Percentiles rank a stretch among this genome's conserved stretches.
Evolutionary conservation across 2,329 filamentous ascomycete genomes (phyloP).

Genomic region (Mycosphaerelloides madeirae): DNA sequence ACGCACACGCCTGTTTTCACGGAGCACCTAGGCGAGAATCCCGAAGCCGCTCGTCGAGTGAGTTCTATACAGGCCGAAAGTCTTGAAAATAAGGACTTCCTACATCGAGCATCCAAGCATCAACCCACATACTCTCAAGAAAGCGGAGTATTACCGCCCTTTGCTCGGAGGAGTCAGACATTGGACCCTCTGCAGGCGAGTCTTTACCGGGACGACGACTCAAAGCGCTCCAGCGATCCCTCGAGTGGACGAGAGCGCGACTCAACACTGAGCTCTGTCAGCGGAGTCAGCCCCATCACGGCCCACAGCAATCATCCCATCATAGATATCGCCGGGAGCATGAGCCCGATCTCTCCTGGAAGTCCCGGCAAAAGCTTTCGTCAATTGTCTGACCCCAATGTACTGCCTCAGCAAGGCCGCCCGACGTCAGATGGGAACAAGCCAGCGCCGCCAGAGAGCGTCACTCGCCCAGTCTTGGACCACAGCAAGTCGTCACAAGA

Average conservation of each 20-base stretch:
- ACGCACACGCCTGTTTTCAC: constrained; percentile 56
- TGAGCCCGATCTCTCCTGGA: constrained; percentile 17
- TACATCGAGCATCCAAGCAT: constrained; percentile 40
- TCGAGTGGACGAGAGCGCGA: constrained; percentile 18
- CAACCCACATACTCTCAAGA: constrained; percentile 27
- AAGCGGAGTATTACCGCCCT: constrained; percentile 29
- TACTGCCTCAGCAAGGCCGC: neutral
- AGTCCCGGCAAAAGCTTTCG: constrained; percentile 14
- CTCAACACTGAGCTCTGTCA: constrained; percentile 16
- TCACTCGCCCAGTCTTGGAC: constrained; percentile 3
- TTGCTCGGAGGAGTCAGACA: constrained; percentile 32
- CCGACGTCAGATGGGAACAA: neutral
- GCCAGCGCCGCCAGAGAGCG: constrained; percentile 5
- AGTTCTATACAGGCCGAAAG: constrained; percentile 45
- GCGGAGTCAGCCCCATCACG: constrained; percentile 24
- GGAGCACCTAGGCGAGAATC: constrained; percentile 57
- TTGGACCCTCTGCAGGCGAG: constrained; percentile 28
- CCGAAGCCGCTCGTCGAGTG: constrained; percentile 36
- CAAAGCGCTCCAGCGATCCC: constrained; percentile 25
- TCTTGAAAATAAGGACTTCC: constrained; percentile 45
- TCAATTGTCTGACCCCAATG: constrained; percentile 15
- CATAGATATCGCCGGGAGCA: constrained; percentile 9
- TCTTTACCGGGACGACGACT: constrained; percentile 24
- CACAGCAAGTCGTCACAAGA: constrained; percentile 6
- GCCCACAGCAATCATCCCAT: constrained; percentile 12